Evolutionary conservation across 2,329 filamentous ascomycete species (phyloP).

Genomic region (Conoideocrella luteorostrata): DNA sequence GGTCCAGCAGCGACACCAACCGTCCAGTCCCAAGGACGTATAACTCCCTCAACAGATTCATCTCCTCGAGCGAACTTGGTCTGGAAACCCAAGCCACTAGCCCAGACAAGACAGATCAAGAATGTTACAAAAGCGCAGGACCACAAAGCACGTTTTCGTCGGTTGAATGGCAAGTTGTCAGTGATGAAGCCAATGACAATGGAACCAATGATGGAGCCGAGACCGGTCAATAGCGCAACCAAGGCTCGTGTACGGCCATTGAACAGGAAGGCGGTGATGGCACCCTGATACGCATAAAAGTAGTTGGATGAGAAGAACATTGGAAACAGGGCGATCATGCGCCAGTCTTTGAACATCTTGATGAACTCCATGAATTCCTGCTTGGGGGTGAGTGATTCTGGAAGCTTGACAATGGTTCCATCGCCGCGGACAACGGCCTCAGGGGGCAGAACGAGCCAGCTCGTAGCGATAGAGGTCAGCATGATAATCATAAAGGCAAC

Average conservation of each 20-base stretch:
- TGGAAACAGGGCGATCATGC: constrained; percentile 65
- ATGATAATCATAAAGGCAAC: constrained; percentile 10
- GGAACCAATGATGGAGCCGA: constrained; percentile 65
- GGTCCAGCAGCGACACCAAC: constrained; percentile 17
- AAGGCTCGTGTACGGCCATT: constrained; percentile 68
- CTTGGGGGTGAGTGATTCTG: constrained; percentile 8
- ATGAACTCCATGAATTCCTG: constrained; percentile 12
- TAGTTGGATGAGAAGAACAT: constrained; percentile 80
- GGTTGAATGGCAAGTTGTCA: constrained; percentile 48
- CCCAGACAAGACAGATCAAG: constrained; percentile 62
- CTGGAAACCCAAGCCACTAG: constrained; percentile 65
- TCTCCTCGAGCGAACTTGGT: constrained; percentile 35
- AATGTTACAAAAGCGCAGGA: constrained; percentile 51
- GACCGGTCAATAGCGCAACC: constrained; percentile 65
- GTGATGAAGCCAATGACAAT: constrained; percentile 58
- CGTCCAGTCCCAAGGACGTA: constrained; percentile 21
- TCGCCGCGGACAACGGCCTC: constrained; percentile 11
- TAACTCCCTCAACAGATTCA: constrained; percentile 10
- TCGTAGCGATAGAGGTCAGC: constrained; percentile 11
- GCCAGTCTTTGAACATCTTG: constrained; percentile 15
- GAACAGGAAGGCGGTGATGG: constrained; percentile 64
- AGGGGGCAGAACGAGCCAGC: constrained; percentile 12
- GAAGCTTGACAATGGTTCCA: constrained; percentile 6
- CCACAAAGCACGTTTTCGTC: constrained; percentile 54
- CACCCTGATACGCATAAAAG: constrained; percentile 79